Evolutionary conservation across 1,139 yeast genomes (phyloP), one percentile per base, ranked within the genome.

Genomic region (Casaregolazyma lundiana): DNA sequence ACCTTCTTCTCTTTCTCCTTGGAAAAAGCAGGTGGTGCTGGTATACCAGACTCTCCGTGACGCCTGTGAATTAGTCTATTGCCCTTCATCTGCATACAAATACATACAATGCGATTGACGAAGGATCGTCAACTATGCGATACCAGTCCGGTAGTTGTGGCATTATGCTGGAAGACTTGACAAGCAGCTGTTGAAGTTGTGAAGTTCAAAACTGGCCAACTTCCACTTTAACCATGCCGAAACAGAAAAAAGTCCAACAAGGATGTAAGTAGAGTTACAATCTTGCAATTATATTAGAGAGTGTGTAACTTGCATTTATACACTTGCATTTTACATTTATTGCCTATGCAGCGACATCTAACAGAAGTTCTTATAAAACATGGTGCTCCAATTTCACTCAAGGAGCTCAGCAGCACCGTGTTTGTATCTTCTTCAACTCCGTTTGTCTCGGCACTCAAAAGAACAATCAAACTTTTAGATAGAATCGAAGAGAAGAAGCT

Each of bases 361-460:
- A 26, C 15, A 4, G 5, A 11, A 38, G 41, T 26, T 24, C 36
- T 50, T 21, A 47, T 48, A 1, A 53, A 53, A 19, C 54, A 50
- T 29, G 50, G 53, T 11, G 53, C 56, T 19, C 53, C 53, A 2
- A 38, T 50, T 4, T 41, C 43, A 1, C 32, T 47, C 8, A 39
- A 46, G 4, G 48, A 46, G 3, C 26, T 50, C 20, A 43, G 47
- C 18, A 36, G 43, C 6, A 50, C 55, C 11, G 49, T 62, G 3
- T 56, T 53, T 24, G 21, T 64, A 3, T 52, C 62, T 1, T 48
- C 62, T 6, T 41, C 48, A 6, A 61, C 66, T n/a, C 66, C 67
- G 22, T 59, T 61, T 44, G 58, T 63, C 4, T 57, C 65, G 0
- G 62, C 63, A 2, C 47, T 62, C 13, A 61, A 61, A 41, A 52